These are phyloP conservation scores for Forsythia viridissima DNA, from an alignment of 257 asterid species.

Conservation along the genomic window DNA sequence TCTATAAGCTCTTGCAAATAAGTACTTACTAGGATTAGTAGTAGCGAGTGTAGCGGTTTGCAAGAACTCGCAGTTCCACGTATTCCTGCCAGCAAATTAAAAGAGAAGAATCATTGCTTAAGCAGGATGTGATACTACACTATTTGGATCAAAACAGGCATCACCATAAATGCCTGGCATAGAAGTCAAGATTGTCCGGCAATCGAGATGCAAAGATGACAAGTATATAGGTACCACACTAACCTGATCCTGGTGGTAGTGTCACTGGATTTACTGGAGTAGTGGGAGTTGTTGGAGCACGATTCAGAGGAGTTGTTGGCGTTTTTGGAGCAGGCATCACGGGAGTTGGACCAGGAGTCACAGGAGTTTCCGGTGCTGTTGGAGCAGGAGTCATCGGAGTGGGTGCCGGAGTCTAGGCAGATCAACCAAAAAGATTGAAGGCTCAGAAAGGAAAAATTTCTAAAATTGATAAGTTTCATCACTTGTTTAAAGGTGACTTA, in stretches of 20 bases:
- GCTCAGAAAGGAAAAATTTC: neutral
- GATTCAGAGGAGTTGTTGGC: conserved; percentile 25
- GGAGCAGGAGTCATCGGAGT: conserved; percentile 33
- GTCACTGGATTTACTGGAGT: conserved; percentile 9
- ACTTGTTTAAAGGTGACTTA: no score
- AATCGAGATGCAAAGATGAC: conserved; percentile 38
- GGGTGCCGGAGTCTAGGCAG: conserved; percentile 26
- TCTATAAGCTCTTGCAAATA: neutral
- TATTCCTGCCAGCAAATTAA: conserved; percentile 80
- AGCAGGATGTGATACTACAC: conserved; percentile 60
- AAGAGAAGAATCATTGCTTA: conserved; percentile 73
- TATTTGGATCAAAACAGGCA: conserved; percentile 68
- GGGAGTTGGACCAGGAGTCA: conserved; percentile 3
- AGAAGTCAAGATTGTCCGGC: conserved; percentile 42
- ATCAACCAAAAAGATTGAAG: conserved; percentile 17
- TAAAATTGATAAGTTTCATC: neutral
- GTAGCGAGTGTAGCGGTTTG: conserved; percentile 59
- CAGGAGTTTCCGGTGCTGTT: conserved; percentile 24
- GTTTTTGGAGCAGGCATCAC: conserved; percentile 1
- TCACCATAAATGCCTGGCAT: conserved; percentile 66
- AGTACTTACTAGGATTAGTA: conserved; percentile 67
- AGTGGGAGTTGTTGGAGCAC: conserved; percentile 30
- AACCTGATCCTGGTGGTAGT: conserved; percentile 26
- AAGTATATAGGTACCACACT: neutral
- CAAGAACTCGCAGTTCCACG: conserved; percentile 71